A percentile compares a stretch with the other conserved stretches of the same genome.
These are phyloP conservation scores for Alternaria triticina DNA, from an alignment of 2,329 filamentous ascomycete species.

Conservation along the genomic window DNA sequence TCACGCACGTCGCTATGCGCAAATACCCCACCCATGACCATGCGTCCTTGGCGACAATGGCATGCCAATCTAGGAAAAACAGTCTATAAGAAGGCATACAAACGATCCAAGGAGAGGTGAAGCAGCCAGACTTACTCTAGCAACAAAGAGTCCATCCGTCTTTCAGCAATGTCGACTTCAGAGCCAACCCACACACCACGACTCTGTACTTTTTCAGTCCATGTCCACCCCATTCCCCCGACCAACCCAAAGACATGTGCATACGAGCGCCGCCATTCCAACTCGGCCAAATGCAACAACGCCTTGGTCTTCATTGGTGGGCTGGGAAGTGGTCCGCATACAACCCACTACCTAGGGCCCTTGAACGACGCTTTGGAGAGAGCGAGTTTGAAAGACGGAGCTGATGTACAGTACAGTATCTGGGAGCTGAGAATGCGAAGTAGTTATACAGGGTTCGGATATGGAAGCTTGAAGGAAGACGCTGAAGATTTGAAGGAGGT, in stretches of 20 bases:
- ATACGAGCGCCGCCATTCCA: constrained; percentile 17
- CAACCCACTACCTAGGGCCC: constrained; percentile 3
- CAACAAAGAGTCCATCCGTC: neutral
- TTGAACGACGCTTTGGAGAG: neutral
- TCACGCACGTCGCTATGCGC: neutral
- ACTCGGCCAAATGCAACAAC: constrained; percentile 5
- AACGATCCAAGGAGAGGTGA: neutral
- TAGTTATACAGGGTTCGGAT: constrained; percentile 25
- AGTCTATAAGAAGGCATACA: neutral
- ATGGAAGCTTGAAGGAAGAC: constrained; percentile 24
- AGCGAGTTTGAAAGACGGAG: neutral
- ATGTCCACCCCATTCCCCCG: constrained; percentile 19
- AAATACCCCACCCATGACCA: neutral
- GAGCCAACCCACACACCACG: neutral
- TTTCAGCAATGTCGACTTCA: neutral
- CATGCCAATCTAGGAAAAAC: neutral
- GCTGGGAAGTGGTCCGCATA: constrained; percentile 23
- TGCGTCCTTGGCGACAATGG: neutral
- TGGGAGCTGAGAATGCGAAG: constrained; percentile 30
- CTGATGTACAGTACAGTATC: constrained; percentile 7
- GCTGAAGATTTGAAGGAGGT: constrained; percentile 19
- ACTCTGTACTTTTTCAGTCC: constrained; percentile 5
- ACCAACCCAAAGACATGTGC: constrained; percentile 13
- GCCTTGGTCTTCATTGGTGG: constrained; percentile 25
- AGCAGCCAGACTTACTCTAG: neutral